Evolutionary conservation across 306 rosid genomes (phyloP).

Genomic region (Urtica urens): DNA sequence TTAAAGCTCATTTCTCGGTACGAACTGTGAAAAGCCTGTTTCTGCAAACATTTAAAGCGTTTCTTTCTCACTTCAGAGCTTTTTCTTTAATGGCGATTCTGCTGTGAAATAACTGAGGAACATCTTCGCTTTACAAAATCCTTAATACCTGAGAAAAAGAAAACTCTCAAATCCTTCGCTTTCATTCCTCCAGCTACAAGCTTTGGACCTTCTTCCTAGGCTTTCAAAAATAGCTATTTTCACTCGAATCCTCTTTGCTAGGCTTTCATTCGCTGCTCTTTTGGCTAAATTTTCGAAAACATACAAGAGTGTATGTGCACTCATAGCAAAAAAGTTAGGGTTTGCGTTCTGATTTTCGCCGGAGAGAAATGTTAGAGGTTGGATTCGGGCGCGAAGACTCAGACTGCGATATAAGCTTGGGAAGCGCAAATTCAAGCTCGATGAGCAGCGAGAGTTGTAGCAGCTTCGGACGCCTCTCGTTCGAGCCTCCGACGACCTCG

Average conservation of each 20-base stretch:
- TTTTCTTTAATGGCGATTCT: conserved; percentile 20
- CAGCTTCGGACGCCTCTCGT: conserved; percentile 87
- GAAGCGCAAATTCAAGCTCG: conserved; percentile 47
- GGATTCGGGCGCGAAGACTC: conserved; percentile 44
- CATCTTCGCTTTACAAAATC: background rate
- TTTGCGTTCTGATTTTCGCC: background rate
- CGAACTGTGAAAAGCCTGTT: conserved; percentile 16
- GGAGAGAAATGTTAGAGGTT: conserved; percentile 40
- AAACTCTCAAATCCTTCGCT: background rate
- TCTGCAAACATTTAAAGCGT: conserved; percentile 1
- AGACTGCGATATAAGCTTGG: conserved; percentile 39
- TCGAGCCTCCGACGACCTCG: conserved; percentile 34
- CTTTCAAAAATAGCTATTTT: too few species aligned
- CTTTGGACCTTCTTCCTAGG: background rate
- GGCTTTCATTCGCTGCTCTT: background rate
- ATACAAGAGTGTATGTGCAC: too few species aligned
- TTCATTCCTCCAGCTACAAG: background rate
- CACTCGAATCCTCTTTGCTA: too few species aligned
- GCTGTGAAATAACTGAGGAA: background rate
- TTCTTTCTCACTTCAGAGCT: conserved; percentile 4
- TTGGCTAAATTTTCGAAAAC: background rate
- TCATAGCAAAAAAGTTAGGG: background rate
- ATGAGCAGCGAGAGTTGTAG: conserved; percentile 91
- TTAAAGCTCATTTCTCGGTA: background rate
- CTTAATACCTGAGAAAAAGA: background rate